Evolutionary conservation across 1,284 basidiomycete species (phyloP).

Genomic region (Ganoderma multipileum): DNA sequence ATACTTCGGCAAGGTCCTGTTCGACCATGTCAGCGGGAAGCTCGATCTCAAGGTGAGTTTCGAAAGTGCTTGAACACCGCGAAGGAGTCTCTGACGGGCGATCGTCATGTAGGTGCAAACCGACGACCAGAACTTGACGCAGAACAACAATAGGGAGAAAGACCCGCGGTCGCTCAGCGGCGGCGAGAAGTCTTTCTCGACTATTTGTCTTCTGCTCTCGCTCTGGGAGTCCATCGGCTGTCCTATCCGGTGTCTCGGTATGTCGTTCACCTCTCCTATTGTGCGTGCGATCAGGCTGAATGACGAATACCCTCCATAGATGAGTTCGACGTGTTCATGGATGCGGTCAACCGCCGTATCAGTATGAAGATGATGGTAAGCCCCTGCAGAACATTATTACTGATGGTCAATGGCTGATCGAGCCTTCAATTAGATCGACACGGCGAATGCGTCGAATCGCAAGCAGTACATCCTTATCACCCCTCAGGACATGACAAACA

Average conservation of each 20-base stretch:
- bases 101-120: conserved; percentile 67
- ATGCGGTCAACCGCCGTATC: conserved; percentile 90
- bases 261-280: conserved; percentile 34
- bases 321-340: conserved; percentile 97
- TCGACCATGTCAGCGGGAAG: conserved; percentile 78
- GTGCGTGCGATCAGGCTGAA: background rate
- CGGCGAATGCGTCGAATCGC: conserved; percentile 81
- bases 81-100: background rate
- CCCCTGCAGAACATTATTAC: conserved; percentile 2
- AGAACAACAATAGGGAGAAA: conserved; percentile 68
- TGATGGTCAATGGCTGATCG: background rate
- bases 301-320: conserved; percentile 48
- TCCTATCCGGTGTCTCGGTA: conserved; percentile 93
- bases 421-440: conserved; percentile 68
- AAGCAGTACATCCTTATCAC: conserved; percentile 95
- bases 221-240: conserved; percentile 97
- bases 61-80: background rate
- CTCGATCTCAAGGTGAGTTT: conserved; percentile 71
- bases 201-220: conserved; percentile 91
- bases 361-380: conserved; percentile 92
- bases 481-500: conserved; percentile 83
- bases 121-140: conserved; percentile 74
- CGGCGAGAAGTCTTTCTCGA: conserved; percentile 97
- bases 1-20: conserved; percentile 84
- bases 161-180: conserved; percentile 87